Evolutionary conservation across 202 grass and related monocot species (phyloP), one percentile per base, ranked within the genome.

Genomic region (Setaria italica): DNA sequence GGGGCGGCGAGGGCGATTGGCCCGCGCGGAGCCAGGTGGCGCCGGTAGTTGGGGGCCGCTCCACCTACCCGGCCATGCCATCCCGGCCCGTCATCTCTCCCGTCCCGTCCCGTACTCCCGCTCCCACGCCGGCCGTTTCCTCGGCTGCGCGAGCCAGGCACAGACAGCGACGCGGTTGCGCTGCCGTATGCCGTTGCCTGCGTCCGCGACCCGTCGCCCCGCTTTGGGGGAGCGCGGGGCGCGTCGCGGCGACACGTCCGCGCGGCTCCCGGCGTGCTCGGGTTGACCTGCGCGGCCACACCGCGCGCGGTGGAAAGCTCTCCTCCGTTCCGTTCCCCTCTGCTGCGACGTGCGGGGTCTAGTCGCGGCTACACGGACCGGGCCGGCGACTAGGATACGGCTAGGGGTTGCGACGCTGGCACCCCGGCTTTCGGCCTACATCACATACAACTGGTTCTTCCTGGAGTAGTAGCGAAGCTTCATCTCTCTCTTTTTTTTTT

Each of bases 41-140:
- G 45, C 43, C 1, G 78, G 78, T 89, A 57, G 82, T 56, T 85
- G 77, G 70, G 59, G 82, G 76, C 82, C 43, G 87, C 62, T 89
- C 60, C 82, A 89, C 82, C 87, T 12, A 80, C 67, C 19, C 16
- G 42, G 10, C 29, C 29, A 1, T 1, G 11, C 11, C 60, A 29
- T 39, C 13, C 48, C 25, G 14, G 21, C 30, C 29, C 11, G 64
- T 1, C 5, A 59, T 17, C 11, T 0, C 50, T 0, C 13, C 25
- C 35, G 19, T 17, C 55, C 12, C 41, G 41, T 7, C 41, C 41
- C 2, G 41, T 42, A 35, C 34, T 43, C 42, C 42, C 13, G 12
- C 14, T 32, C 9, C 30, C 54, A 19, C 35, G 65, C 65, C 37
- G 65, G 13, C 65, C 65, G 12, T 20, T 10, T 2, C 32, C 32